Evolutionary conservation across 1,284 basidiomycete species (phyloP), one percentile per base, ranked within the genome.

Genomic region (Phellopilus nigrolimitatus): DNA sequence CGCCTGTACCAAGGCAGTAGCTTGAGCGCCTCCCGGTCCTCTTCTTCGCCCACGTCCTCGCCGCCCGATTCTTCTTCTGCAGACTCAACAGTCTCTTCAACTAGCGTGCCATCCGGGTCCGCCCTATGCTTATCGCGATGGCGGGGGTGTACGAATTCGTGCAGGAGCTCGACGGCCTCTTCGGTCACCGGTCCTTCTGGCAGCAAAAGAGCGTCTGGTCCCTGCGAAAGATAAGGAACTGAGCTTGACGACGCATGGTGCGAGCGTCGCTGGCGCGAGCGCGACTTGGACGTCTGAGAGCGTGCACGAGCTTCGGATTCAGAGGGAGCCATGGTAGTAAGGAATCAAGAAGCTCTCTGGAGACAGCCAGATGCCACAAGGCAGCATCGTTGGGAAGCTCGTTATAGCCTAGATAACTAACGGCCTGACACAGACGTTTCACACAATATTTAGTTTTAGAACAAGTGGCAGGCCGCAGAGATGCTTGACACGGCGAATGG

Each of bases 1-100:
- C 72, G 68, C 64, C 69, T 84, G 76, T 81, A 88, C 84, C 84
- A 88, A 0, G 83, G 79, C 33, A 72, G 67, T 25, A 40, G 59
- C 49, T 57, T 58, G 56, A 64, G 60, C 7, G 51, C 59, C 8
- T 57, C 50, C 38, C 62, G 51, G 52, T 71, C 68, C n/a, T 61
- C 59, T 61, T 60, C 3, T 57, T 63, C 61, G 13, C 64, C 64
- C 39, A 64, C 64, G 17, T 59, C 57, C 4, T 49, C 49, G 13
- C 25, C 12, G n/a, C 65, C 64, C 12, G 24, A 46, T 17, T 55
- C 54, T 24, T 63, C 59, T 21, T 58, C 58, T 3, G 57, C 60
- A 12, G 40, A 13, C n/a, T 17, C 41, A 6, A 25, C 8, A n/a
- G 13, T 25, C 43, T 40, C 47, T 36, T 33, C 48, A 8, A 55